Conservation (phyloP, 2,329 filamentous ascomycete genomes). For the Apiospora phragmitis region DNA sequence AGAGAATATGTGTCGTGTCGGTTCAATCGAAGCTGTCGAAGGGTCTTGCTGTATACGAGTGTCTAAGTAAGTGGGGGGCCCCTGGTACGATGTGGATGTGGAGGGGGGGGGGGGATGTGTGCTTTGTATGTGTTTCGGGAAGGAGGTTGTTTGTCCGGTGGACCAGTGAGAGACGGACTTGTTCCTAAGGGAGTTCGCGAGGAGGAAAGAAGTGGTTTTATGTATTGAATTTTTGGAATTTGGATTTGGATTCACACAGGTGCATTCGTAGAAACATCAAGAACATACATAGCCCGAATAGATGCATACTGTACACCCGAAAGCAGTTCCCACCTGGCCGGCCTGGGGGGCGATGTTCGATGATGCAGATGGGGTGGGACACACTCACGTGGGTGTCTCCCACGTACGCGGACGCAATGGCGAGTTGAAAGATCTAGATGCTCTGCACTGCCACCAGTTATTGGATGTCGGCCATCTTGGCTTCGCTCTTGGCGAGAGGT, state of each 20-base stretch:
- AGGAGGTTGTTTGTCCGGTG: conserved; percentile 1
- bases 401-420: neutral
- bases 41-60: neutral
- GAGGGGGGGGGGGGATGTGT: neutral
- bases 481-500: neutral
- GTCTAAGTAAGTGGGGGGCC: neutral
- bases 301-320: neutral
- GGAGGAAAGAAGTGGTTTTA: neutral
- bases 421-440: neutral
- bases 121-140: conserved; percentile 4
- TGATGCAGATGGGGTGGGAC: conserved; percentile 5
- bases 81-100: neutral
- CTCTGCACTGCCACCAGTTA: neutral
- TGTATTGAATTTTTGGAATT: neutral
- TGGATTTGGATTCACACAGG: neutral
- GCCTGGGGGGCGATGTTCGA: neutral
- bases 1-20: neutral
- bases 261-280: neutral
- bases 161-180: neutral
- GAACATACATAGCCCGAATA: neutral
- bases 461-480: neutral
- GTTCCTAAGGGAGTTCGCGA: neutral
- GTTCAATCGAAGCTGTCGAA: neutral
- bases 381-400: neutral
- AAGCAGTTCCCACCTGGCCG: no score